Percentiles rank a stretch among this genome's conserved stretches.
phyloP scores from a whole-genome alignment of 2,329 filamentous ascomycete species.

The Bisporella sp. region DNA sequence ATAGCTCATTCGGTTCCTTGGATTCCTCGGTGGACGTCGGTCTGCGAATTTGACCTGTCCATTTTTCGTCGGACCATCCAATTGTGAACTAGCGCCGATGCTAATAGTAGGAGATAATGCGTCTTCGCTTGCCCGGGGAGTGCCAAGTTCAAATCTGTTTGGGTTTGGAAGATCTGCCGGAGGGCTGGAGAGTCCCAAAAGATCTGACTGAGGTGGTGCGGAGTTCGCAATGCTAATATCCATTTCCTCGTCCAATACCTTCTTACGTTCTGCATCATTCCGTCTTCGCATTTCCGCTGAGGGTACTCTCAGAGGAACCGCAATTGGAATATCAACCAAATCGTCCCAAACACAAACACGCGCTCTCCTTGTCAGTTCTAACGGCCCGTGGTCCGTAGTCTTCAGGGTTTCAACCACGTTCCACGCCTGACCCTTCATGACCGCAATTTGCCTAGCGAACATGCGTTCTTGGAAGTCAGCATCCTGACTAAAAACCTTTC shows the following conservation, averaged over 20 bases:
- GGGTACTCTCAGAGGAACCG: slow-evolving; percentile 79
- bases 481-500: slow-evolving; percentile 84
- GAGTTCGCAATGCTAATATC: slow-evolving; percentile 73
- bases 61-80: slow-evolving; percentile 12
- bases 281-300: slow-evolving; percentile 77
- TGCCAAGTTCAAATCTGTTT: slow-evolving; percentile 64
- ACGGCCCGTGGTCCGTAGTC: slow-evolving; percentile 80
- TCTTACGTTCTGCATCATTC: slow-evolving; percentile 38
- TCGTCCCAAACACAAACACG: slow-evolving; percentile 98
- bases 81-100: slow-evolving; percentile 8
- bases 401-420: slow-evolving; percentile 98
- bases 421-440: slow-evolving; percentile 99
- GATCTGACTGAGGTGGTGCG: slow-evolving; percentile 52
- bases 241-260: slow-evolving; percentile 69
- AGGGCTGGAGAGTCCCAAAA: slow-evolving; percentile 48
- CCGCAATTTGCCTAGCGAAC: slow-evolving; percentile 96
- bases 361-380: slow-evolving; percentile 84
- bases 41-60: slow-evolving; percentile 22
- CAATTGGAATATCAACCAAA: slow-evolving; percentile 89
- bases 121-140: slow-evolving; percentile 27
- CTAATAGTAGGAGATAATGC: slow-evolving; percentile 11
- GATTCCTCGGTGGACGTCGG: slow-evolving; percentile 20
- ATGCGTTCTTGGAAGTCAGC: slow-evolving; percentile 97
- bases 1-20: slow-evolving; percentile 26
- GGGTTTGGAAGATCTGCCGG: slow-evolving; percentile 46